A percentile compares a stretch with the other conserved stretches of the same genome.
Evolutionary conservation across 352 stramenopile species (phyloP).

Genomic region (Achlya hypogyna): DNA sequence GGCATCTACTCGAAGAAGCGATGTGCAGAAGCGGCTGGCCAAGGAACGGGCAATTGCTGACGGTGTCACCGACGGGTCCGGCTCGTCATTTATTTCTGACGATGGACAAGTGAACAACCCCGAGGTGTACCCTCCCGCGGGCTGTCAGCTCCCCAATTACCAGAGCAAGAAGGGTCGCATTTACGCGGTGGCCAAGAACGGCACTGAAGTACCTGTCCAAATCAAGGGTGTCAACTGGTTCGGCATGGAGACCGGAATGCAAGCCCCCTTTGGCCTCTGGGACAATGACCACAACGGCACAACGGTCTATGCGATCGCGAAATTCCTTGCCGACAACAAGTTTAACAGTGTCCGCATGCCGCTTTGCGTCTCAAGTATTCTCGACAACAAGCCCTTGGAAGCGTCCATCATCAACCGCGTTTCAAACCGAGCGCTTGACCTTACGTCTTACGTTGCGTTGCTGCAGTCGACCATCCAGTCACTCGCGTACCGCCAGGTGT

Average conservation of each 20-base stretch:
- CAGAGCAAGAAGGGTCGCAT: conserved; percentile 59
- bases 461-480: conserved; percentile 4
- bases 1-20: conserved; percentile 10
- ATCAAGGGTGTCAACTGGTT: conserved; percentile 74
- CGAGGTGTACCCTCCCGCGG: conserved; percentile 36
- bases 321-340: conserved; percentile 54
- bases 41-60: background rate
- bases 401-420: conserved; percentile 47
- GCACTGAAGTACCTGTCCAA: conserved; percentile 32
- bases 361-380: conserved; percentile 40
- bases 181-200: conserved; percentile 40
- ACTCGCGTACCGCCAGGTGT: conserved; percentile 14
- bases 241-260: conserved; percentile 24
- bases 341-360: conserved; percentile 59
- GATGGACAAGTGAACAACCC: background rate
- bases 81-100: conserved; percentile 23
- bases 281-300: conserved; percentile 23
- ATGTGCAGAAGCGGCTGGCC: no score
- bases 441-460: conserved; percentile 26
- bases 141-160: conserved; percentile 58
- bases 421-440: conserved; percentile 57
- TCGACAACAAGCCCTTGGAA: conserved; percentile 32
- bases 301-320: conserved; percentile 43
- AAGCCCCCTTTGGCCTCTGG: conserved; percentile 22
- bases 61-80: background rate